Base-by-base conservation (phyloP, 2,329 filamentous ascomycete genomes). In the Thermomyces lanuginosus region DNA sequence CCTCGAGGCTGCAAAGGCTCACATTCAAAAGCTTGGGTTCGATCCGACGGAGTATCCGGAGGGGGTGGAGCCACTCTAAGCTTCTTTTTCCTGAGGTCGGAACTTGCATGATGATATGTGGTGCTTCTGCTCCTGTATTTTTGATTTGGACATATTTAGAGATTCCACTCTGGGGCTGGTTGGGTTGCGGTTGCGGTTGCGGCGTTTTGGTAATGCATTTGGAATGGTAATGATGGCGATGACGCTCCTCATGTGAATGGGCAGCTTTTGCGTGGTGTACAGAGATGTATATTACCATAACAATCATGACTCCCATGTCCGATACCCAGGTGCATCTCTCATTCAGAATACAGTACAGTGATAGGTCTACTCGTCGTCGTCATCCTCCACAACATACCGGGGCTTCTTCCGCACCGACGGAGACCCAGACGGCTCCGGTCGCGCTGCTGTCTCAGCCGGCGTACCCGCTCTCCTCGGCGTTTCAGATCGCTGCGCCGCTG, bases 321-420 rank as follows among this genome's bases (percentile, higher is more conserved):
- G n/a, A n/a, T n/a, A n/a, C n/a, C n/a, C n/a, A n/a, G n/a, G n/a
- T n/a, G n/a, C n/a, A n/a, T n/a, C n/a, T n/a, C n/a, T n/a, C n/a
- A n/a, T n/a, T n/a, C n/a, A n/a, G n/a, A n/a, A n/a, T n/a, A n/a
- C n/a, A n/a, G n/a, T n/a, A 21, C 9, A 10, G 19, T 24, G 3
- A 9, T 22, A 17, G 17, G 22, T 22, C 32, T 45, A 51, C 29
- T 61, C 55, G 25, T 61, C 58, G 8, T 63, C 59, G 23, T 62
- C 60, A 29, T 60, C 56, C 26, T 61, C 57, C 28, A 60, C 54
- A 16, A 61, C 51, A 27, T 59, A 55, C 29, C 57, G 54, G 36
- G 60, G 49, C 45, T 60, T 60, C 44, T 57, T 59, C 28, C 59
- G 50, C 4, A 44, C 38, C 20, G 48, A 50, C 20, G 55, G 51